phyloP scores from a whole-genome alignment of 2,329 filamentous ascomycete genomes.

The Curvularia sp. region DNA sequence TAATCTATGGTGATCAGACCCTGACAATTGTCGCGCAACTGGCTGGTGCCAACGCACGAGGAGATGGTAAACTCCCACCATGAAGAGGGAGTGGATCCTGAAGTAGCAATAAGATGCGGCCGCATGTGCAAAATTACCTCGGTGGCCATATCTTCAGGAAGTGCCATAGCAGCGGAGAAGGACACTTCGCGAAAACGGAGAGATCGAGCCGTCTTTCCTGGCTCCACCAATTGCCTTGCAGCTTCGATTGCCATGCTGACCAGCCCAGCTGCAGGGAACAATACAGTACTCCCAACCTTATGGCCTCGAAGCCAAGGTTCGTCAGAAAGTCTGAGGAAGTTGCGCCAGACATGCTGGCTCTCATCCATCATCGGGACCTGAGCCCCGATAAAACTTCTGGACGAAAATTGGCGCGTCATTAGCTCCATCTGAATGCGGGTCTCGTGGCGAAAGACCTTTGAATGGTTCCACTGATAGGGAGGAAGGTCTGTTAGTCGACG shows the following conservation, averaged over 20 bases:
- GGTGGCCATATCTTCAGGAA: no score
- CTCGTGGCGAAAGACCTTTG: slow-evolving; percentile 33
- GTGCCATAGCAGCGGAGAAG: no score
- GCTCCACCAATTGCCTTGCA: slow-evolving; percentile 20
- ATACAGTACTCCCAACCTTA: slow-evolving; percentile 41
- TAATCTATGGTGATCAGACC: no score
- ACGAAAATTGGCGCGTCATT: slow-evolving; percentile 26
- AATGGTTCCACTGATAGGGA: slow-evolving; percentile 40
- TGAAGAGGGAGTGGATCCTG: no score
- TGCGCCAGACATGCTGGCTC: slow-evolving; percentile 52
- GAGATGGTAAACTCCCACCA: no score
- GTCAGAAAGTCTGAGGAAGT: slow-evolving; percentile 52
- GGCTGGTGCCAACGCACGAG: no score
- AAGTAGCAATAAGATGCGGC: no score
- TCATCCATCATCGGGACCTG: slow-evolving; percentile 27
- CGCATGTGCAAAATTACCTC: no score
- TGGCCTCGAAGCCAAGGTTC: slow-evolving; percentile 59
- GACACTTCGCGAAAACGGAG: no score
- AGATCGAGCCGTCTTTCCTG: no score
- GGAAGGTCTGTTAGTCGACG: slow-evolving; percentile 12
- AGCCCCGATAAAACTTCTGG: slow-evolving; percentile 29
- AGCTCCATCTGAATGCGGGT: slow-evolving; percentile 9
- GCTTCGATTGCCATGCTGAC: slow-evolving; percentile 47
- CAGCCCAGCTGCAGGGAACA: slow-evolving; percentile 45
- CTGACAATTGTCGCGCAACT: no score